A percentile compares a stretch with the other conserved stretches of the same genome.
These are phyloP conservation scores for Aegilops speltoides DNA, from an alignment of 176 grass and related monocot genomes.

Conservation along the genomic window DNA sequence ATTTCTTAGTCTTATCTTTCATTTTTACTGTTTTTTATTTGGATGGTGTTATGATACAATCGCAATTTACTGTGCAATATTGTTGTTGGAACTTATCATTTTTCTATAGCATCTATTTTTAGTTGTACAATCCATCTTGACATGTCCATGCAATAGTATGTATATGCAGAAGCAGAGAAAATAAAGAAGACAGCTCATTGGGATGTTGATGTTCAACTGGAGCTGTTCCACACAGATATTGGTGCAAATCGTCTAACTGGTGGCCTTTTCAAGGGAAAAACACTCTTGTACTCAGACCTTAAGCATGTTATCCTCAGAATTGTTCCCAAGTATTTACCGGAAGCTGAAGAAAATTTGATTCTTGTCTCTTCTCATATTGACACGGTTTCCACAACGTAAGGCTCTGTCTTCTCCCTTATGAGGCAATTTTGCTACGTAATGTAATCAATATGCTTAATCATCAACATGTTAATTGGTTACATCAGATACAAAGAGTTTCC, in stretches of 20 bases:
- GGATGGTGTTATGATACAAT: background rate
- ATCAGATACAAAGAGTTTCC: background rate
- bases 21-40: background rate
- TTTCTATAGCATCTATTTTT: conserved; percentile 18
- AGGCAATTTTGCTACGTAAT: background rate
- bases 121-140: conserved; percentile 40
- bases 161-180: conserved; percentile 88
- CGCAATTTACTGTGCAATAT: conserved; percentile 9
- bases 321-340: conserved; percentile 81
- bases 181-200: conserved; percentile 95
- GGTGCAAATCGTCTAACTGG: conserved; percentile 59
- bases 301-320: conserved; percentile 93
- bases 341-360: conserved; percentile 87
- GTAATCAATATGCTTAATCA: background rate
- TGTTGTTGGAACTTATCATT: conserved; percentile 10
- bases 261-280: conserved; percentile 91
- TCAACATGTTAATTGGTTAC: background rate
- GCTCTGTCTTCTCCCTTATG: conserved; percentile 14
- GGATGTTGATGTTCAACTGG: conserved; percentile 98
- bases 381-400: conserved; percentile 92
- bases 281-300: conserved; percentile 87
- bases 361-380: conserved; percentile 97
- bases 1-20: background rate
- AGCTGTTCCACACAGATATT: conserved; percentile 86
- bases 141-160: conserved; percentile 80